Conservation (phyloP, 2,329 filamentous ascomycete species). For the Neopestalotiopsis sp. region DNA sequence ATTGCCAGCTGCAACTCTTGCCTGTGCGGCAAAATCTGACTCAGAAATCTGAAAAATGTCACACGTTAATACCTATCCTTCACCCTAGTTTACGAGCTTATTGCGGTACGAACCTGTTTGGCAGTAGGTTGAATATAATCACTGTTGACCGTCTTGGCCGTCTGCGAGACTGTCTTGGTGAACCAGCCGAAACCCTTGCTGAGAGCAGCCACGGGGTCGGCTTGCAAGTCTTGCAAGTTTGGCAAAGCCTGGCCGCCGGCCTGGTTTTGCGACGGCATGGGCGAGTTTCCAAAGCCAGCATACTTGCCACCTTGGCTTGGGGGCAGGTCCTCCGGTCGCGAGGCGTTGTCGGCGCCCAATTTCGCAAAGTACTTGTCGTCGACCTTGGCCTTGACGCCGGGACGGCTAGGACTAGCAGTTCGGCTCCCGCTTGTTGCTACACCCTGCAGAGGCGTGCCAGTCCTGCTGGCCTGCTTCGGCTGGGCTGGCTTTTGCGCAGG, state of each 20-base stretch:
- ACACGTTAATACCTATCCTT: neutral
- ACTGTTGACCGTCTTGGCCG: slow-evolving; percentile 89
- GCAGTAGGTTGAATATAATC: slow-evolving; percentile 92
- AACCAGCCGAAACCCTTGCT: slow-evolving; percentile 97
- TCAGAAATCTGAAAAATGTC: slow-evolving; percentile 70
- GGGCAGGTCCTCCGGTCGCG: slow-evolving; percentile 73
- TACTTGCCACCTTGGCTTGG: slow-evolving; percentile 95
- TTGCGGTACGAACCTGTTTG: slow-evolving; percentile 68
- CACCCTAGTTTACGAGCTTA: neutral
- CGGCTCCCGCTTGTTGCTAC: slow-evolving; percentile 44
- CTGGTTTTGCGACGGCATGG: slow-evolving; percentile 55
- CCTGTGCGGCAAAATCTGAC: slow-evolving; percentile 75
- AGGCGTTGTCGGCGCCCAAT: slow-evolving; percentile 83
- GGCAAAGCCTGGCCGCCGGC: slow-evolving; percentile 56
- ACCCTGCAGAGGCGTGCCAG: slow-evolving; percentile 43
- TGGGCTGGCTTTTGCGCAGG: slow-evolving; percentile 38
- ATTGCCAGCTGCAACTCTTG: slow-evolving; percentile 66
- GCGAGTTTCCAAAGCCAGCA: slow-evolving; percentile 84
- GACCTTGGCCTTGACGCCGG: slow-evolving; percentile 61
- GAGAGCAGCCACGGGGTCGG: slow-evolving; percentile 85
- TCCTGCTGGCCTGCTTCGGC: slow-evolving; percentile 39
- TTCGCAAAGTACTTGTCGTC: slow-evolving; percentile 91
- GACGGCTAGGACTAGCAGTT: slow-evolving; percentile 45
- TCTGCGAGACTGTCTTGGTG: slow-evolving; percentile 83
- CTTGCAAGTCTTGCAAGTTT: slow-evolving; percentile 85